A percentile compares a stretch with the other conserved stretches of the same genome.
phyloP scores from a whole-genome alignment of 176 grass and related monocot genomes.

The Oryza meridionalis region DNA sequence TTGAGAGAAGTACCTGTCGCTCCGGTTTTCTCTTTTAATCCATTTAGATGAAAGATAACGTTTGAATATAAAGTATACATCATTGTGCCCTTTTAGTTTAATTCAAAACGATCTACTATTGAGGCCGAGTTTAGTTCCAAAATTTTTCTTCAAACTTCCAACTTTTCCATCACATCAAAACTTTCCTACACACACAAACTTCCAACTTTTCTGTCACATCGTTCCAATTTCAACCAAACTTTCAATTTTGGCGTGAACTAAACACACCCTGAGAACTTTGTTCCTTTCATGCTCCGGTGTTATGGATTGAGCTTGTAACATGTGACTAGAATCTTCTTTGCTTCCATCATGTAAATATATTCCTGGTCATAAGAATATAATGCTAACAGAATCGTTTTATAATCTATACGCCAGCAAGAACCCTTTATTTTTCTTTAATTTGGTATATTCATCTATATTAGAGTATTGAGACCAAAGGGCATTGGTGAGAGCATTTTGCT shows the following conservation, averaged over 20 bases:
- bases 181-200: too few relatives aligned
- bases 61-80: not conserved
- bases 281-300: not conserved
- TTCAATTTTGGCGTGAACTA: too few relatives aligned
- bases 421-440: not conserved
- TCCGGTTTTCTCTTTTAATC: not conserved
- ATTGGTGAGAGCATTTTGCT: not conserved
- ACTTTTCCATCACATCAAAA: too few relatives aligned
- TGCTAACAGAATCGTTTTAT: not conserved
- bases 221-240: too few relatives aligned
- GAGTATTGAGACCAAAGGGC: not conserved
- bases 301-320: not conserved
- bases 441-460: not conserved
- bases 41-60: not conserved
- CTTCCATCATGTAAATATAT: not conserved
- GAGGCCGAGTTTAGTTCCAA: too few relatives aligned
- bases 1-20: not conserved
- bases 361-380: not conserved
- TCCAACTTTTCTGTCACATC: too few relatives aligned
- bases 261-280: not conserved
- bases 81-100: not conserved
- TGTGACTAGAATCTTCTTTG: constrained; percentile 2
- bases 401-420: constrained; percentile 1
- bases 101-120: not conserved
- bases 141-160: too few relatives aligned